Conservation (phyloP, 331 rosid species). For the Dryas integrifolia region DNA sequence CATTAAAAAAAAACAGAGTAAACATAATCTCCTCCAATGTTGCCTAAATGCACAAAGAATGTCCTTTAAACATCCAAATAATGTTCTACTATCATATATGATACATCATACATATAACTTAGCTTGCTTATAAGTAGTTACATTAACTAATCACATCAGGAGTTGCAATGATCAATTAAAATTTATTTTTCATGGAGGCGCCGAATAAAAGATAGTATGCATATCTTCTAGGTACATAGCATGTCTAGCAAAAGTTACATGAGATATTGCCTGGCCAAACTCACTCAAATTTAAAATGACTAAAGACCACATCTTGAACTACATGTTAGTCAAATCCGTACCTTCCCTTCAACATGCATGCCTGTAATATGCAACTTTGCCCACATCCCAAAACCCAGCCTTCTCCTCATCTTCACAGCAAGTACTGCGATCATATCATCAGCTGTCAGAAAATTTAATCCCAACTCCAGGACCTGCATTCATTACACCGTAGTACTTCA, state of each 20-base stretch:
- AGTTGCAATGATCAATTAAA: background rate
- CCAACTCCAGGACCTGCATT: conserved; percentile 87
- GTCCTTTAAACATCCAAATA: background rate
- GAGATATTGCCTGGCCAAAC: background rate
- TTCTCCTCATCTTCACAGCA: conserved; percentile 85
- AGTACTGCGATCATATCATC: conserved; percentile 96
- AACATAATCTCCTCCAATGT: background rate
- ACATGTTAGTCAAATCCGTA: conserved; percentile 20
- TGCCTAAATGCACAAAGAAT: background rate
- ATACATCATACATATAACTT: background rate
- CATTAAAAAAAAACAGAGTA: background rate
- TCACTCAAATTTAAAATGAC: background rate
- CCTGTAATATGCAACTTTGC: conserved; percentile 90
- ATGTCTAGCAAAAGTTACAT: background rate
- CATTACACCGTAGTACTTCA: conserved; percentile 14
- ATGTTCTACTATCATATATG: background rate
- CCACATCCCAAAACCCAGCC: conserved; percentile 91
- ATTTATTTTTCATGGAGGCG: background rate
- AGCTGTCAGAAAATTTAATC: conserved; percentile 89
- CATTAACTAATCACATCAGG: background rate
- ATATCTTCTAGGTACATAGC: background rate
- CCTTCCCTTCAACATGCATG: conserved; percentile 99
- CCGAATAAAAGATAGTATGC: background rate
- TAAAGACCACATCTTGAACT: background rate
- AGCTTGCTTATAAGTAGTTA: background rate